Evolutionary conservation across 2,329 filamentous ascomycete genomes (phyloP).

Genomic region (Fusarium beomiforme): DNA sequence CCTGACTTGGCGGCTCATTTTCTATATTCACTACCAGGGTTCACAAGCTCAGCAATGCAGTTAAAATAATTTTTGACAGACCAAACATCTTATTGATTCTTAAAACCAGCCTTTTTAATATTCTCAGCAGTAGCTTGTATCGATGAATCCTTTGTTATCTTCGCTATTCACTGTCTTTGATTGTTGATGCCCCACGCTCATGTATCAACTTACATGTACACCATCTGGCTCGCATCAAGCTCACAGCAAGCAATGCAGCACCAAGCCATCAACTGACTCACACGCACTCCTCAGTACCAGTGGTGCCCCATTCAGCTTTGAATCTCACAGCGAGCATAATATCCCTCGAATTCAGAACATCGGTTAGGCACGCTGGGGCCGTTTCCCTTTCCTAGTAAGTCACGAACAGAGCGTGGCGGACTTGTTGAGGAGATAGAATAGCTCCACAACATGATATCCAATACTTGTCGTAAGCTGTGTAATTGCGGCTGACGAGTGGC

Average conservation of each 20-base stretch:
- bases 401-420: background rate
- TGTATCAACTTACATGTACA: conserved; percentile 12
- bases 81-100: background rate
- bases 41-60: background rate
- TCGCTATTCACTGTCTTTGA: conserved; percentile 4
- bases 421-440: background rate
- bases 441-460: background rate
- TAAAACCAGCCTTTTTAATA: rapidly evolving
- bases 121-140: rapidly evolving
- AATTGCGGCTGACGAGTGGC: conserved; percentile 14
- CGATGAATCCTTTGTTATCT: rapidly evolving
- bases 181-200: background rate
- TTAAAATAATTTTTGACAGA: background rate
- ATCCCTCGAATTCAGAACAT: conserved; percentile 21
- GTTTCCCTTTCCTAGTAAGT: conserved; percentile 8
- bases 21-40: background rate
- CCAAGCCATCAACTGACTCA: conserved; percentile 27
- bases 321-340: conserved; percentile 3
- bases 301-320: conserved; percentile 13
- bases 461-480: background rate
- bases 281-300: conserved; percentile 21
- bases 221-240: conserved; percentile 20
- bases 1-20: background rate
- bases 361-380: conserved; percentile 25
- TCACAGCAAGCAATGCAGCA: background rate